phyloP scores from a whole-genome alignment of 2,329 filamentous ascomycete species.

The Fusarium sulawesiense region DNA sequence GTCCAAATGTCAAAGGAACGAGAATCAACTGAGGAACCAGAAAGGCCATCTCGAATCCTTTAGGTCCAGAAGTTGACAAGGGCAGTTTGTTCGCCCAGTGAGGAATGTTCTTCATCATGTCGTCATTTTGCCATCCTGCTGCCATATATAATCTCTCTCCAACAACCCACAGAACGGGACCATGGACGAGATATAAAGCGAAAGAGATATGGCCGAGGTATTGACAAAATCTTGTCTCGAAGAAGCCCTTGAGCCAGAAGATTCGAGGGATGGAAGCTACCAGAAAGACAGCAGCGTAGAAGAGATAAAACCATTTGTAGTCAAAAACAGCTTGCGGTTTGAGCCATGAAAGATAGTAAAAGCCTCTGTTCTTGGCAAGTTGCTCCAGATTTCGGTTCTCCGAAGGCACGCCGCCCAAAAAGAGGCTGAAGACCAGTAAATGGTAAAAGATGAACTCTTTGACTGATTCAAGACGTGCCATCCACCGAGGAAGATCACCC shows the following conservation, averaged over 20 bases:
- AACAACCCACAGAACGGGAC: constrained; percentile 68
- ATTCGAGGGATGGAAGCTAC: constrained; percentile 68
- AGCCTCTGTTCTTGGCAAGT: constrained; percentile 67
- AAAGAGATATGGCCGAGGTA: constrained; percentile 73
- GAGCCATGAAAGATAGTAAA: constrained; percentile 69
- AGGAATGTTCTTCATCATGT: constrained; percentile 62
- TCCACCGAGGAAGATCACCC: constrained; percentile 62
- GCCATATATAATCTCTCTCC: constrained; percentile 73
- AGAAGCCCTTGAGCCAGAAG: constrained; percentile 67
- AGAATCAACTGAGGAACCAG: constrained; percentile 69
- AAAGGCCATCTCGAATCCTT: constrained; percentile 71
- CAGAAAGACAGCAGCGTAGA: constrained; percentile 68
- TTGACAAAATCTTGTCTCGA: constrained; percentile 68
- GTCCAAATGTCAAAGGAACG: constrained; percentile 68
- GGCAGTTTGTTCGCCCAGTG: constrained; percentile 68
- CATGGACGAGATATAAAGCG: constrained; percentile 72
- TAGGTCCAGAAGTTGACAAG: constrained; percentile 65
- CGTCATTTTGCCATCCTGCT: constrained; percentile 64
- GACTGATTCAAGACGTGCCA: constrained; percentile 59
- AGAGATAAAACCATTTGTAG: constrained; percentile 76
- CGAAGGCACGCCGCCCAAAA: constrained; percentile 71
- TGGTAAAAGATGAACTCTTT: constrained; percentile 64
- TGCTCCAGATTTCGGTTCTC: constrained; percentile 59
- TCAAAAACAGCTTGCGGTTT: constrained; percentile 75
- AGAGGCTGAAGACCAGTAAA: constrained; percentile 64